phyloP scores from a whole-genome alignment of 2,329 filamentous ascomycete species.

The Cladosporium sp. region DNA sequence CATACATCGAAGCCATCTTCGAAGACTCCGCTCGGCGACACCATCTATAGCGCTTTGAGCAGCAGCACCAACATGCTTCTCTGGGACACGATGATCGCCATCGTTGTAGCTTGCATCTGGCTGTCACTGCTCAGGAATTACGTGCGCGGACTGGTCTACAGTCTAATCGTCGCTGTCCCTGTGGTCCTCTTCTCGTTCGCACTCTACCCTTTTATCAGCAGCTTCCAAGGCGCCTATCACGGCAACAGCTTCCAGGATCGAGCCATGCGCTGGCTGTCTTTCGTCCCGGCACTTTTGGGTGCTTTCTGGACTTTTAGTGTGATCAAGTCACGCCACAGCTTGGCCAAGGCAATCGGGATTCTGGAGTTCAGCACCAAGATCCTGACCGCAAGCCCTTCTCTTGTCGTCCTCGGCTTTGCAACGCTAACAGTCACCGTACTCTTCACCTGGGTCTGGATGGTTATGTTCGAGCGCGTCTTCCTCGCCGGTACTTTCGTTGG shows the following conservation, averaged over 20 bases:
- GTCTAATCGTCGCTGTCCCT: constrained; percentile 80
- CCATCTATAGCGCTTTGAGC: constrained; percentile 84
- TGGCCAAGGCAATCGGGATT: constrained; percentile 80
- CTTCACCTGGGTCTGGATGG: constrained; percentile 95
- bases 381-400: constrained; percentile 74
- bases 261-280: constrained; percentile 80
- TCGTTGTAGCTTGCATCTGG: constrained; percentile 86
- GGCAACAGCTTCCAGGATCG: constrained; percentile 80
- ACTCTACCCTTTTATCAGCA: constrained; percentile 84
- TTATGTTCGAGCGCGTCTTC: constrained; percentile 94
- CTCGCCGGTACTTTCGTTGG: constrained; percentile 73
- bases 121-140: constrained; percentile 83
- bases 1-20: constrained; percentile 71
- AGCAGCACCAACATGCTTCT: constrained; percentile 85
- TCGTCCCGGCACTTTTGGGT: constrained; percentile 70
- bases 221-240: constrained; percentile 72
- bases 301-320: constrained; percentile 80
- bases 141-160: constrained; percentile 74
- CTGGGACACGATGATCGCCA: constrained; percentile 84
- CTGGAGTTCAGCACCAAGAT: constrained; percentile 90
- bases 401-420: constrained; percentile 78
- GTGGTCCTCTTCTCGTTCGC: constrained; percentile 84
- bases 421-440: constrained; percentile 70
- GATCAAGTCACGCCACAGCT: constrained; percentile 71
- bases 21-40: constrained; percentile 78